Conservation (phyloP, 2,329 filamentous ascomycete genomes). For the Orbilia javanica region DNA sequence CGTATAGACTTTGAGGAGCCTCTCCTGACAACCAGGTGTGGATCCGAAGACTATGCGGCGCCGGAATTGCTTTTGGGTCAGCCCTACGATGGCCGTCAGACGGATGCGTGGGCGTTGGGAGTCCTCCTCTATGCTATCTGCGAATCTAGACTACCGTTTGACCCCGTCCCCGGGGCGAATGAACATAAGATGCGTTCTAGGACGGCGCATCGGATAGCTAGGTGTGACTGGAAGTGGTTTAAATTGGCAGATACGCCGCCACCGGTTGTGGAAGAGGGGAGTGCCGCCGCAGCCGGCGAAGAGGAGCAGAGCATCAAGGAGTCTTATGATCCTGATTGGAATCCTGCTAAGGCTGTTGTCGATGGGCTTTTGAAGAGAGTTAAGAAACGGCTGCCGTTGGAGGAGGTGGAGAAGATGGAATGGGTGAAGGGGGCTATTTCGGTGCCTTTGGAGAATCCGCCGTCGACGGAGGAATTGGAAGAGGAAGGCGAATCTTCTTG, state of each 20-base stretch:
- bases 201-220: slow-evolving; percentile 92
- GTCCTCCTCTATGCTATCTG: slow-evolving; percentile 93
- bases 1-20: slow-evolving; percentile 83
- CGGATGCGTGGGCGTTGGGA: slow-evolving; percentile 94
- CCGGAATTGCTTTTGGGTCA: slow-evolving; percentile 97
- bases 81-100: slow-evolving; percentile 90
- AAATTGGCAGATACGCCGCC: slow-evolving; percentile 65
- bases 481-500: slow-evolving; percentile 39
- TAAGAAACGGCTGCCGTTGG: slow-evolving; percentile 80
- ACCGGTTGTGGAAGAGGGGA: slow-evolving; percentile 74
- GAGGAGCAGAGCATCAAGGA: slow-evolving; percentile 65
- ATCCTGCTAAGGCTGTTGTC: slow-evolving; percentile 82
- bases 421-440: slow-evolving; percentile 83
- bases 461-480: slow-evolving; percentile 54
- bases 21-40: slow-evolving; percentile 91
- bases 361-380: slow-evolving; percentile 87
- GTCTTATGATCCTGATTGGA: slow-evolving; percentile 75
- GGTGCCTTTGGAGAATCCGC: slow-evolving; percentile 43
- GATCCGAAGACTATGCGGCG: slow-evolving; percentile 95
- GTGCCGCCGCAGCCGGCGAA: slow-evolving; percentile 84
- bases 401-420: slow-evolving; percentile 76
- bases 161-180: slow-evolving; percentile 84
- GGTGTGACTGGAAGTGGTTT: slow-evolving; percentile 96
- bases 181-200: slow-evolving; percentile 80
- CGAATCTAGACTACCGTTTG: slow-evolving; percentile 92